Base-by-base conservation (phyloP, 176 grass and related monocot species). In the Carex cristatella region DNA sequence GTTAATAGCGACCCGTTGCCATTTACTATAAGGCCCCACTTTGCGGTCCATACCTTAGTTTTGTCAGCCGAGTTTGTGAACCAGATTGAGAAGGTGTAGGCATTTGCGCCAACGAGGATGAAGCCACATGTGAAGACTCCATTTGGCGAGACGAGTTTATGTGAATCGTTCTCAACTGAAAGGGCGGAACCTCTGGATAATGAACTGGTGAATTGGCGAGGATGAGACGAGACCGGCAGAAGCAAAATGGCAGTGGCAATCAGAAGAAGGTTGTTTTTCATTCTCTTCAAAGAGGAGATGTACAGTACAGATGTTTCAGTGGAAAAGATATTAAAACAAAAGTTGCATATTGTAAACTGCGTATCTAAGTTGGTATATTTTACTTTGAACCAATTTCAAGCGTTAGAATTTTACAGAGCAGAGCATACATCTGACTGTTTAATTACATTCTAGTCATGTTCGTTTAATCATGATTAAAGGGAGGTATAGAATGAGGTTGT, bases 51-150 rank as follows among this genome's bases (percentile, higher is more conserved):
- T 33, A 90, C 79, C 3, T 84, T 64, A 14, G 86, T 90, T 54
- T 61, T 91, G 57, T 80, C 2, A 1, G 28, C 78, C 0, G 85
- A 14, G 10, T 77, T 88, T 23, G 85, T 77, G 69, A 83, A 89
- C 87, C 87, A 92, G 8, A 87, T 86, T 13, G 91, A 90, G 85
- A 93, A 93, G 4, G 72, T 90, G 79, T 80, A 93, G 69, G 84
- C 86, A 60, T 90, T 10, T 10, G 18, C 7, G 4, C 77, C 89
- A 70, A 90, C 18, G 12, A 40, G 10, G 37, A 86, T 76, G 79
- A 93, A 93, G 65, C 88, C 91, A 62, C 59, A 90, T 1, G 79
- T 65, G 80, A 90, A 93, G 18, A 78, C 79, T 59, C 73, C 37
- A 61, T 88, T 84, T 10, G 82, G 23, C 68, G 91, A 93, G 15